These are phyloP conservation scores for Trichothecium roseum DNA, from an alignment of 2,329 filamentous ascomycete species.

Conservation along the genomic window DNA sequence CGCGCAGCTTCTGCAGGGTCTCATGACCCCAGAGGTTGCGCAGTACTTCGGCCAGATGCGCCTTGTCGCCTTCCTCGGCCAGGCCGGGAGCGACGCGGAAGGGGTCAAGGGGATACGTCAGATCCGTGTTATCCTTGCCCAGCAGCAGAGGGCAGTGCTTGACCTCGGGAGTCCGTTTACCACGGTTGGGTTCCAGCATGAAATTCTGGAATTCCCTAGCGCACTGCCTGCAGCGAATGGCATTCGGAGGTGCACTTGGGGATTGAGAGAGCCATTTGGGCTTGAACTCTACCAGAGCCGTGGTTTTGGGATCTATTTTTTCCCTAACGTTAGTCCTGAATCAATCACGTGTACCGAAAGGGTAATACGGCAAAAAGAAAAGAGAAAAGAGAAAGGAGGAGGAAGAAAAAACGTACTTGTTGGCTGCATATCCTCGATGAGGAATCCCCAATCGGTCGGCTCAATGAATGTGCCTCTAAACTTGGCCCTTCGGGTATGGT, in stretches of 20 bases:
- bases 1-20: constrained; percentile 17
- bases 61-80: constrained; percentile 18
- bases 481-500: constrained; percentile 30
- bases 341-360: background rate
- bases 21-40: constrained; percentile 4
- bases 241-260: constrained; percentile 52
- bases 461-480: constrained; percentile 40
- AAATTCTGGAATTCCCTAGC: constrained; percentile 37
- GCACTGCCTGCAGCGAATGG: constrained; percentile 65
- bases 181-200: constrained; percentile 18
- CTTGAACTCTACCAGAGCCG: constrained; percentile 61
- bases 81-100: constrained; percentile 26
- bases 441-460: constrained; percentile 52
- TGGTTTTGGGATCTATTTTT: constrained; percentile 14
- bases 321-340: too few relatives aligned
- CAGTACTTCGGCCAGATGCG: constrained; percentile 6
- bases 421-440: constrained; percentile 62
- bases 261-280: constrained; percentile 78
- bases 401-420: constrained; percentile 13
- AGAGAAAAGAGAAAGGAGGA: constrained; percentile 3
- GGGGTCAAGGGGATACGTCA: constrained; percentile 27
- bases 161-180: constrained; percentile 22
- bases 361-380: too few relatives aligned
- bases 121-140: constrained; percentile 38
- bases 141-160: constrained; percentile 57